Conservation (phyloP, 2,329 filamentous ascomycete species). For the Blastomyces parvus region DNA sequence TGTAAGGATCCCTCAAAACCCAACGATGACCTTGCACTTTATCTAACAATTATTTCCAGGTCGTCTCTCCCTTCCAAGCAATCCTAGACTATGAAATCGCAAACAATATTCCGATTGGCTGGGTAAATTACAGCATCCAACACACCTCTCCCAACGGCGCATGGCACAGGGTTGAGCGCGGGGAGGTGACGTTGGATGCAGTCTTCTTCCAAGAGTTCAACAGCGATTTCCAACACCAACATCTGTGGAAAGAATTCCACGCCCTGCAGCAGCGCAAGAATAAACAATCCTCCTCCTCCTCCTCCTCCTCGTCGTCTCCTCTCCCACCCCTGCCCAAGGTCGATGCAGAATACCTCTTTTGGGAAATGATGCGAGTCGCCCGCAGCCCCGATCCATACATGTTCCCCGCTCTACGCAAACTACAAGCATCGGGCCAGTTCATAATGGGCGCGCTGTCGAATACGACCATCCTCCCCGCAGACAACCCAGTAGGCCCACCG, state of each 20-base stretch:
- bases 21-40: not conserved
- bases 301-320: conserved; percentile 14
- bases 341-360: conserved; percentile 71
- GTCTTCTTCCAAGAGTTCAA: conserved; percentile 70
- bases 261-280: conserved; percentile 25
- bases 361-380: conserved; percentile 77
- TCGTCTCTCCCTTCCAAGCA: conserved; percentile 81
- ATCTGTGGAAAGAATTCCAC: conserved; percentile 58
- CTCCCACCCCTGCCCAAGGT: conserved; percentile 60
- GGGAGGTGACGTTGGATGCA: conserved; percentile 65
- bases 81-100: conserved; percentile 82
- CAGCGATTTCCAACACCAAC: conserved; percentile 56
- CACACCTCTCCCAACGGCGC: conserved; percentile 65
- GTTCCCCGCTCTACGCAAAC: conserved; percentile 65
- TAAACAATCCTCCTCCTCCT: conserved; percentile 10
- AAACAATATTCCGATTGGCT: conserved; percentile 70
- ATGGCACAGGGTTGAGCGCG: conserved; percentile 84
- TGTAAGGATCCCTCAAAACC: conserved; percentile 50
- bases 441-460: conserved; percentile 80
- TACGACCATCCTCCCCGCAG: conserved; percentile 71
- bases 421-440: conserved; percentile 56
- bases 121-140: conserved; percentile 85
- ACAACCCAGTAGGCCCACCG: conserved; percentile 21
- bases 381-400: conserved; percentile 72
- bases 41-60: conserved; percentile 43